Base-by-base conservation (phyloP, 2,329 filamentous ascomycete species). In the Pyricularia grisea region DNA sequence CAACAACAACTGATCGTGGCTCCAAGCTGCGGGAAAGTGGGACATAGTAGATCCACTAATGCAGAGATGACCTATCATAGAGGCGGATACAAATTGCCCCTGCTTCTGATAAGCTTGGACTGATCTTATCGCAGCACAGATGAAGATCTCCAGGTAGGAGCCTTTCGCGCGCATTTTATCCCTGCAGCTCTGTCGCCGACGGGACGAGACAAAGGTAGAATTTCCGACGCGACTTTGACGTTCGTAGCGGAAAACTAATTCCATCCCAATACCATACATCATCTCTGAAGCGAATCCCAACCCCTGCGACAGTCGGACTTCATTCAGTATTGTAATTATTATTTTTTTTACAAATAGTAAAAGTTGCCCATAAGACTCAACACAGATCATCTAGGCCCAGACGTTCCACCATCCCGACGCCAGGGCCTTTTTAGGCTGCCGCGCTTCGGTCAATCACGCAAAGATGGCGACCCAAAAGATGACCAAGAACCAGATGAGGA, bases 401-500 rank as follows among this genome's bases (percentile, higher is more conserved):
- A 17, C 25, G 27, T 63, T 17, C 60, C 9, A 63, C 14, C 25
- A 63, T 27, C 60, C 25, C 25, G 25, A 61, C 25, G 14, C 14
- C 25, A 17, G 27, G 23, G 60, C 60, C 60, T 63, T 30, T 14
- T 9, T 2, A 63, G 60, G 60, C 60, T 63, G 60, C 60, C 25
- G 60, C 60, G 60, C 14, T 28, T 30, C 25, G 60, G 17, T n/a
- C 17, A 63, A 63, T 69, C 67, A 60, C 65, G 65, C 68, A 79
- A 82, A 78, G 76, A 90, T 90, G 88, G 87, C 86, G 75, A 79
- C 83, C 73, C 79, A 84, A 73, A 96, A 94, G 83, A 89, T 91
- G 83, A 93, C 91, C 78, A 98, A 97, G 84, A 97, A 97, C 81
- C 93, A 97, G 81, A 90, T 94, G 83, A 88, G 93, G 78, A 89